Conservation (phyloP, 1,139 yeast species). For the Debaryomyces psychrophilus region DNA sequence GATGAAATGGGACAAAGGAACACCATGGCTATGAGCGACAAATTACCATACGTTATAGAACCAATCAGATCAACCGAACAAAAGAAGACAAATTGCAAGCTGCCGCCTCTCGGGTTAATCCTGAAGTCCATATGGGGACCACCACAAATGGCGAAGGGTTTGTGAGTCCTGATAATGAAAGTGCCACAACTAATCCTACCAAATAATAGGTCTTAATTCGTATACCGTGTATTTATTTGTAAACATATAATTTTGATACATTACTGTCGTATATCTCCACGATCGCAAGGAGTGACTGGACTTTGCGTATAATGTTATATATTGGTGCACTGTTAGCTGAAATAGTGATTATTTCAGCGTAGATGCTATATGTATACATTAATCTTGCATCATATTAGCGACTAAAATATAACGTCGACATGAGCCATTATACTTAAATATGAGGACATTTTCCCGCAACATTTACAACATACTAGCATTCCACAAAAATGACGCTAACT, state of each 20-base stretch:
- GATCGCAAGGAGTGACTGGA: no score
- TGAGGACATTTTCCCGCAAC: no score
- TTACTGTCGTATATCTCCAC: no score
- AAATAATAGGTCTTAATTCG: constrained; percentile 14
- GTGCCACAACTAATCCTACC: constrained; percentile 23
- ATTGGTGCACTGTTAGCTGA: no score
- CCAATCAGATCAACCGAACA: constrained; percentile 67
- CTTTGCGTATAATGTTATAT: no score
- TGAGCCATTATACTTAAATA: no score
- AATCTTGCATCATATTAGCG: no score
- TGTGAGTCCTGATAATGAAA: constrained; percentile 26
- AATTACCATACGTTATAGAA: constrained; percentile 64
- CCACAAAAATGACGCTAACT: no score
- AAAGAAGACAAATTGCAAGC: constrained; percentile 39
- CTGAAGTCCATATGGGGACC: constrained; percentile 25
- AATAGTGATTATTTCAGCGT: no score
- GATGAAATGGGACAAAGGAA: constrained; percentile 35
- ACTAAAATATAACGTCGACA: no score
- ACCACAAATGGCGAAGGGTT: constrained; percentile 25
- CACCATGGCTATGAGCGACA: constrained; percentile 10
- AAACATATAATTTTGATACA: background rate
- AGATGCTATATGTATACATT: no score
- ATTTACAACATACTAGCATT: no score
- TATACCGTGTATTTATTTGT: constrained; percentile 1
- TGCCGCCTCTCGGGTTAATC: constrained; percentile 19